These are phyloP conservation scores for Pholiota microspora DNA, from an alignment of 768 basidiomycete species.

Conservation along the genomic window DNA sequence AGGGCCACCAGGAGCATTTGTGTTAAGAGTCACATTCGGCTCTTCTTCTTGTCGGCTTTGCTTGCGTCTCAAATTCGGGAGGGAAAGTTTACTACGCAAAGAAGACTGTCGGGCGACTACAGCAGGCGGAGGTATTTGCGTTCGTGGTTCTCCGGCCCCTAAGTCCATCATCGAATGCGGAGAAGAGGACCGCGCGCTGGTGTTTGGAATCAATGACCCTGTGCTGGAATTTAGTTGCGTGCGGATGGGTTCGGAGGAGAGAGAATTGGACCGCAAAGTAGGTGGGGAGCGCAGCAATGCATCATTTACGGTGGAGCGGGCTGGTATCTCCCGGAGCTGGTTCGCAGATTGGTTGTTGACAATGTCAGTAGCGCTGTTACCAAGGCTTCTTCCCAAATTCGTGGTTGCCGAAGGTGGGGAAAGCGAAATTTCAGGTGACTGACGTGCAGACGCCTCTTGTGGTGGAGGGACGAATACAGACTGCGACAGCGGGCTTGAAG, in stretches of 20 bases:
- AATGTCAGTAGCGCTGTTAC: not conserved
- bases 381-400: not conserved
- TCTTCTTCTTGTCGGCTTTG: constrained; percentile 38
- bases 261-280: not conserved
- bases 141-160: not conserved
- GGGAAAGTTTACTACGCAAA: constrained; percentile 62
- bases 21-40: too few species aligned
- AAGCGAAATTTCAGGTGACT: not conserved
- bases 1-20: too few species aligned
- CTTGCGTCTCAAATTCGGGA: constrained; percentile 61
- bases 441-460: not conserved
- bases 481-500: constrained; percentile 36
- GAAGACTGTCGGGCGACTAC: constrained; percentile 35
- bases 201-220: not conserved
- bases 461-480: constrained; percentile 4
- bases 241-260: not conserved
- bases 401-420: not conserved
- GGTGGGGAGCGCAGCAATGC: not conserved
- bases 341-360: not conserved
- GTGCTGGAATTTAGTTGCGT: not conserved
- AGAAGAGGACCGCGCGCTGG: not conserved
- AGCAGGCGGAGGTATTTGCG: constrained; percentile 33
- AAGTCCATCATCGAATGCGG: constrained; percentile 6
- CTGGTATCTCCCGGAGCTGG: not conserved
- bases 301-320: not conserved